Base-by-base conservation (phyloP, 202 grass and related monocot species). In the Digitaria exilis region DNA sequence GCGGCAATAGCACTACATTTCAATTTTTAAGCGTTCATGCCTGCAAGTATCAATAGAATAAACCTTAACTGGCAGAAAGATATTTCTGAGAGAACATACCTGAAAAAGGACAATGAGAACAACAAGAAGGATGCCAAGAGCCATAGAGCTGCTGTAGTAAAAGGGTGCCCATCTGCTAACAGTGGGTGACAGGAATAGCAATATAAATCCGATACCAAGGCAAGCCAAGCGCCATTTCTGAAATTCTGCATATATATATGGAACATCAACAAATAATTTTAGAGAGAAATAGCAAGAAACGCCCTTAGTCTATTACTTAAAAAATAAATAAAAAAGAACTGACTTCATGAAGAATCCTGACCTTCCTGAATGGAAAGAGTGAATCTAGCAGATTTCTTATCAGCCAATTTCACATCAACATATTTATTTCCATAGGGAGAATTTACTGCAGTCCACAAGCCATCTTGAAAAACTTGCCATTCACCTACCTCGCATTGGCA, bases 101-200 rank as follows among this genome's bases (percentile, higher is more conserved):
- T 99, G 96, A 87, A 94, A 99, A 71, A 96, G 85, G 19, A 99
- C 71, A 35, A 99, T 89, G 69, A 99, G 87, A 56, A 99, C 81
- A 88, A 99, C 89, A 62, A 96, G 91, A 5, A 96, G 42, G 77
- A 99, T 79, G 29, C 93, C 96, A 60, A 99, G 82, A 52, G 84
- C 91, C 96, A 99, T 99, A 77, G 93, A 99, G 65, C 93, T 99
- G 71, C 91, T 92, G 87, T 99, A 99, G 81, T 94, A 96, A 82
- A 96, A 99, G 6, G 93, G 96, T 67, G 82, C 91, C 93, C 96
- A 98, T 69, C 88, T 91, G 63, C 96, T 98, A 75, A 99, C 85
- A 76, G 86, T 78, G 21, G 96, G 93, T 24, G 96, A 92, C 37
- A 90, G 59, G 49, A 96, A 87, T 44, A 99, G 57, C 62, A 99